Evolutionary conservation across 2,329 filamentous ascomycete genomes (phyloP).

Genomic region (Talaromyces verruculosus): DNA sequence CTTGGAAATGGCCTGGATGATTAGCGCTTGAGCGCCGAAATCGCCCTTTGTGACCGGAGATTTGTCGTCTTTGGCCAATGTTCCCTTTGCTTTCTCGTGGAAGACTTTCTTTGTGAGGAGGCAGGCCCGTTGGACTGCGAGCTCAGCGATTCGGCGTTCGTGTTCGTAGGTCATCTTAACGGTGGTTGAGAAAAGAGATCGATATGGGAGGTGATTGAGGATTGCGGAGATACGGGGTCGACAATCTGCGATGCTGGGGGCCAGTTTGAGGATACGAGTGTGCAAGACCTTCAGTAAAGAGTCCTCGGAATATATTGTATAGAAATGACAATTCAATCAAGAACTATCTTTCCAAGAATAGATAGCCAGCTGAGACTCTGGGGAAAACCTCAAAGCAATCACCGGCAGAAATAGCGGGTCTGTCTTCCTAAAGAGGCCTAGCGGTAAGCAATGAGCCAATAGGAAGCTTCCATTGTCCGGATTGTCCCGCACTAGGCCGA

Average conservation of each 20-base stretch:
- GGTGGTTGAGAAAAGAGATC: constrained; percentile 27
- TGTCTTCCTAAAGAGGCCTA: not conserved
- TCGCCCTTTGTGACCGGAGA: constrained; percentile 97
- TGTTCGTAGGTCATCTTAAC: constrained; percentile 61
- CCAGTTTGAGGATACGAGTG: constrained; percentile 40
- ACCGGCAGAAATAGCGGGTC: not conserved
- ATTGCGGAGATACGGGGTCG: constrained; percentile 44
- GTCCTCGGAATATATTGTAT: not conserved
- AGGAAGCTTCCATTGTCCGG: constrained; percentile 18
- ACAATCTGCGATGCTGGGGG: constrained; percentile 41
- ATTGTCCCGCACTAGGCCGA: constrained; percentile 18
- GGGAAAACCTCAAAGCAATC: constrained; percentile 7
- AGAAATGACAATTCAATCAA: not conserved
- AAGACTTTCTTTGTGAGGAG: constrained; percentile 76
- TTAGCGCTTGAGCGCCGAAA: constrained; percentile 94
- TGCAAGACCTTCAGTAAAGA: not conserved
- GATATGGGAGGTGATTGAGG: constrained; percentile 31
- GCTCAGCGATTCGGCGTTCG: constrained; percentile 79
- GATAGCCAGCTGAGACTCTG: not conserved
- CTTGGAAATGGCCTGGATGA: constrained; percentile 84
- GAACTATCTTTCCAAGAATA: not conserved
- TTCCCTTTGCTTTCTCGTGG: constrained; percentile 89
- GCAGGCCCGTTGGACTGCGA: constrained; percentile 81
- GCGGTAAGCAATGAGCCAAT: constrained; percentile 10
- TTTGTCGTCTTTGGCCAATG: constrained; percentile 89